Conservation (phyloP, 345 rosid genomes). For the Lumnitzera racemosa region DNA sequence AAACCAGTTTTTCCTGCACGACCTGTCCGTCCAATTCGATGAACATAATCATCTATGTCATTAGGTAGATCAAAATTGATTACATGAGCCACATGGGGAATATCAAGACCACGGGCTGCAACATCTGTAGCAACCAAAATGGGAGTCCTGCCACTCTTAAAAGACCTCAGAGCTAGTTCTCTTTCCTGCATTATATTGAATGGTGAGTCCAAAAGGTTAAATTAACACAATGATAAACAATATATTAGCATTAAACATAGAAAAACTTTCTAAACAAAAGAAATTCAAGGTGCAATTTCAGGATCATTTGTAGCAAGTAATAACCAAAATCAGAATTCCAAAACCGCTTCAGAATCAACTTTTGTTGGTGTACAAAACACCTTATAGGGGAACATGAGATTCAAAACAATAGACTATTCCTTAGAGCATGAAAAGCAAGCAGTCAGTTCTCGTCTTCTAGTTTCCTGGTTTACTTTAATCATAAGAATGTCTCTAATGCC, state of each 20-base stretch:
- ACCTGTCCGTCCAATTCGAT: conserved; percentile 96
- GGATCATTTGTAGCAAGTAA: too few relatives aligned
- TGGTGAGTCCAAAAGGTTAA: not conserved
- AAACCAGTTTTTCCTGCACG: conserved; percentile 91
- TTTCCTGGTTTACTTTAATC: too few relatives aligned
- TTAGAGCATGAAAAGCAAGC: too few relatives aligned
- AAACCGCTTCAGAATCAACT: too few relatives aligned
- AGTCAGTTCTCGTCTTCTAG: too few relatives aligned
- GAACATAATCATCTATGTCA: conserved; percentile 95
- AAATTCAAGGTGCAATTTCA: not conserved
- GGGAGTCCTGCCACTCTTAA: conserved; percentile 83
- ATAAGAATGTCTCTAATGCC: too few relatives aligned
- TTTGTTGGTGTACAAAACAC: too few relatives aligned
- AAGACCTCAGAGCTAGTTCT: conserved; percentile 75
- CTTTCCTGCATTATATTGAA: conserved; percentile 60
- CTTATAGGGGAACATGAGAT: too few relatives aligned
- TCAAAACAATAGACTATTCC: too few relatives aligned
- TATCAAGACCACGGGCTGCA: conserved; percentile 94
- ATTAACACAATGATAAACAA: not conserved
- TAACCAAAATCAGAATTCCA: too few relatives aligned
- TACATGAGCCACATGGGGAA: conserved; percentile 90
- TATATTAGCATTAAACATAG: not conserved
- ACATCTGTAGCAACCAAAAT: conserved; percentile 96
- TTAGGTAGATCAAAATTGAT: conserved; percentile 95
- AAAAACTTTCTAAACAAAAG: not conserved